These are phyloP conservation scores for Auriscalpium microsporum DNA, from an alignment of 768 basidiomycete species.

Conservation along the genomic window DNA sequence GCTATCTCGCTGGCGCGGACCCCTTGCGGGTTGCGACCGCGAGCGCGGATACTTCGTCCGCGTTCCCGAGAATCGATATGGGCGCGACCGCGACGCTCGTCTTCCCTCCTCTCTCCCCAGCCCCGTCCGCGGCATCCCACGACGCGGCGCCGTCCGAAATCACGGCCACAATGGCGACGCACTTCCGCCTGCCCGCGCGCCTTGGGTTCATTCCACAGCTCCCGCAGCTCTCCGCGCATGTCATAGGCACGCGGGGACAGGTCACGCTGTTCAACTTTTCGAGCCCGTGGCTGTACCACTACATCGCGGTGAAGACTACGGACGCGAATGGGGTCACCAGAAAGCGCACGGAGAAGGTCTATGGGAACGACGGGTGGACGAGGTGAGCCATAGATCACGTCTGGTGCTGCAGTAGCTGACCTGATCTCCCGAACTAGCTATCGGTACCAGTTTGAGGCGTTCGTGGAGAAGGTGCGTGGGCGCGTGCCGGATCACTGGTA, in stretches of 20 bases:
- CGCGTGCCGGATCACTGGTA: conserved; percentile 33
- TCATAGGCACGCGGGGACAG: conserved; percentile 27
- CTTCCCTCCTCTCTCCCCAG: conserved; percentile 5
- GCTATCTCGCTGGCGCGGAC: conserved; percentile 6
- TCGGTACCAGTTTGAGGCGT: conserved; percentile 48
- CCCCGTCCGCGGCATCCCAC: conserved; percentile 9
- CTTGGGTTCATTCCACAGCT: conserved; percentile 17
- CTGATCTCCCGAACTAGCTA: conserved; percentile 22
- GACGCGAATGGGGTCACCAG: conserved; percentile 10
- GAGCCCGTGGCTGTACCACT: conserved; percentile 34
- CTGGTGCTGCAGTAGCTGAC: no score
- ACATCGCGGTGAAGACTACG: conserved; percentile 28
- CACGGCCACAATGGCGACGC: neutral
- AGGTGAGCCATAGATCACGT: conserved; percentile 20
- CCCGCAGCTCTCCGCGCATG: conserved; percentile 18
- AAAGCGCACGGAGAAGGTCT: conserved; percentile 35
- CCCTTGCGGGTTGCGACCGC: neutral
- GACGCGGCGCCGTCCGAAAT: neutral
- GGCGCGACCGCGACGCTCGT: conserved; percentile 14
- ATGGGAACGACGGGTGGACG: conserved; percentile 42
- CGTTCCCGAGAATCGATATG: conserved; percentile 12
- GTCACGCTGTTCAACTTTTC: conserved; percentile 34
- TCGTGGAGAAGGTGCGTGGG: conserved; percentile 42
- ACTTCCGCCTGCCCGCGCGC: conserved; percentile 5
- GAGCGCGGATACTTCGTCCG: neutral